A percentile compares a stretch with the other conserved stretches of the same genome.
Evolutionary conservation across 2,329 filamentous ascomycete species (phyloP).

Genomic region (Xylaria sp.): DNA sequence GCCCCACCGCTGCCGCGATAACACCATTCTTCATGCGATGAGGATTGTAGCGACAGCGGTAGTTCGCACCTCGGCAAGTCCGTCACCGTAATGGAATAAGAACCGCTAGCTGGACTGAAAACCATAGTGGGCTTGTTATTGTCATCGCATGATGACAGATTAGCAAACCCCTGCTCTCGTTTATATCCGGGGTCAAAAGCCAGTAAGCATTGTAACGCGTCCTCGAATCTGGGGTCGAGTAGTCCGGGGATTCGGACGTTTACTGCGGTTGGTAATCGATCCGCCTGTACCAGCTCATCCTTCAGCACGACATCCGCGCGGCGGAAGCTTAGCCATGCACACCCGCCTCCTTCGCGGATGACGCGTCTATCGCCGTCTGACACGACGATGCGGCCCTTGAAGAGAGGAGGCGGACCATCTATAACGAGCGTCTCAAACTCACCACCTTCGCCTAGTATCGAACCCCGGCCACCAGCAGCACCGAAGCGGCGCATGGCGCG

Average conservation of each 20-base stretch:
- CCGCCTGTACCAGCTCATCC: slow-evolving; percentile 32
- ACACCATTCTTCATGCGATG: slow-evolving; percentile 52
- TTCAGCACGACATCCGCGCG: slow-evolving; percentile 65
- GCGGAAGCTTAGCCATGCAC: slow-evolving; percentile 74
- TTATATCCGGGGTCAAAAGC: slow-evolving; percentile 15
- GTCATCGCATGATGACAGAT: slow-evolving; percentile 24
- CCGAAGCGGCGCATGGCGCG: slow-evolving; percentile 73
- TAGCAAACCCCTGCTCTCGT: slow-evolving; percentile 18
- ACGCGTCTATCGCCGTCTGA: slow-evolving; percentile 62
- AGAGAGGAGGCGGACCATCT: slow-evolving; percentile 78
- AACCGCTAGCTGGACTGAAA: slow-evolving; percentile 10
- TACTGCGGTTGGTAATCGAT: slow-evolving; percentile 28
- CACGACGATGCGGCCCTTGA: slow-evolving; percentile 76
- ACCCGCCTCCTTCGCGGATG: slow-evolving; percentile 78
- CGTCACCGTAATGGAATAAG: slow-evolving; percentile 14
- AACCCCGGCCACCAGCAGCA: slow-evolving; percentile 68
- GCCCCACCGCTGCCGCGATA: slow-evolving; percentile 48
- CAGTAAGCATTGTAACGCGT: slow-evolving; percentile 53
- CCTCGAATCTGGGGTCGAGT: slow-evolving; percentile 71
- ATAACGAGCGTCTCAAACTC: slow-evolving; percentile 95
- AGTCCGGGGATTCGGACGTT: slow-evolving; percentile 69
- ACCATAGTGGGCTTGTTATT: slow-evolving; percentile 11
- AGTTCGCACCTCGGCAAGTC: slow-evolving; percentile 29
- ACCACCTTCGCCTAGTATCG: slow-evolving; percentile 89
- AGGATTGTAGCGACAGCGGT: slow-evolving; percentile 30